A percentile compares a stretch with the other conserved stretches of the same genome.
These are phyloP conservation scores for Gentiana dahurica DNA, from an alignment of 257 asterid species.

Conservation along the genomic window DNA sequence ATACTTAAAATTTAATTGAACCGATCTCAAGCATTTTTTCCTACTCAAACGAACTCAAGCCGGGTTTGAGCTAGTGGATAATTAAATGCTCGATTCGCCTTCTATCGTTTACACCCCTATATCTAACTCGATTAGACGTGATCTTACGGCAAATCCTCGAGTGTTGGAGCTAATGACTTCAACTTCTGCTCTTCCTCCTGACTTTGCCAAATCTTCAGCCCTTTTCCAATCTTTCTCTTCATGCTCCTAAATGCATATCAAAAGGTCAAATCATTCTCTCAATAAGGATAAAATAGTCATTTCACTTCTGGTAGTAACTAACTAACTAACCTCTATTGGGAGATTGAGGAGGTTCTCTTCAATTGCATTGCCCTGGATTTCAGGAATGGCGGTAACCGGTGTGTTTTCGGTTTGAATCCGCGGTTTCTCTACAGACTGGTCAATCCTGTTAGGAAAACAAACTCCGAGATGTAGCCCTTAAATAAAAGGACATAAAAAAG, in stretches of 20 bases:
- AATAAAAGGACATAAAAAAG: constrained; percentile 10
- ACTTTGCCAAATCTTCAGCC: constrained; percentile 56
- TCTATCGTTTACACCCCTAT: too few relatives aligned
- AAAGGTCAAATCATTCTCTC: constrained; percentile 15
- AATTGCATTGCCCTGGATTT: constrained; percentile 27
- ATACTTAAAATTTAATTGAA: too few relatives aligned
- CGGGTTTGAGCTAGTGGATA: too few relatives aligned
- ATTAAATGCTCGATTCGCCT: too few relatives aligned
- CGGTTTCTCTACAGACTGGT: constrained; percentile 29
- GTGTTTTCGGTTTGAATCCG: constrained; percentile 28
- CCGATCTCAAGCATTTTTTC: too few relatives aligned
- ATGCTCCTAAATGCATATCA: constrained; percentile 37
- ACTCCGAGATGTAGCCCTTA: too few relatives aligned
- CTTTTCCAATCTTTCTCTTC: constrained; percentile 74
- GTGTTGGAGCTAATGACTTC: constrained; percentile 78
- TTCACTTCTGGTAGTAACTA: neutral
- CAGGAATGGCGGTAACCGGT: constrained; percentile 15
- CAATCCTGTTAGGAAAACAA: constrained; percentile 39
- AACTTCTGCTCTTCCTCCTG: constrained; percentile 63
- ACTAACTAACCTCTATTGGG: constrained; percentile 42
- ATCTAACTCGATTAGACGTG: constrained; percentile 2
- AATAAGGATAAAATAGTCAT: neutral
- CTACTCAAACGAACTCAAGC: too few relatives aligned
- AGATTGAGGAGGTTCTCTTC: constrained; percentile 46
- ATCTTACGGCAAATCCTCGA: constrained; percentile 83